Percentiles rank a stretch among this genome's conserved stretches.
Conservation (phyloP, 352 stramenopile genomes). For the Aphanomyces astaci region DNA sequence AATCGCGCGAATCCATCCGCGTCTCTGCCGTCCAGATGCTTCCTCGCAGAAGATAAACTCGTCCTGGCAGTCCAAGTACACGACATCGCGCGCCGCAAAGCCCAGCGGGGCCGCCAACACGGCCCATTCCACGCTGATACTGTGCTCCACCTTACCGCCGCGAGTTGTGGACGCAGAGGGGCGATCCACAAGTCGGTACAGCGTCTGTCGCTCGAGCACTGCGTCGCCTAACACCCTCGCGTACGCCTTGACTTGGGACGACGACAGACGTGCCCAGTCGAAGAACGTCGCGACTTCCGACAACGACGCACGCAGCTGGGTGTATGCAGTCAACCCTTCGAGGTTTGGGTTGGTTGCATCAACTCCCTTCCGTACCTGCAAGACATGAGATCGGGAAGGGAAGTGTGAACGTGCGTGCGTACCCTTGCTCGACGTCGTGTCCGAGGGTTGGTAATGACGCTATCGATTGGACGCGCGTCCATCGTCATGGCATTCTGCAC, state of each 20-base stretch:
- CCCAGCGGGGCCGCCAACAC: conserved; percentile 5
- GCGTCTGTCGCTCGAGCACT: conserved; percentile 4
- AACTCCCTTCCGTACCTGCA: conserved; percentile 6
- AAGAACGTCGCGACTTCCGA: conserved; percentile 11
- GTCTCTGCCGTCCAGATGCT: not conserved
- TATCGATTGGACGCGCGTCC: conserved; percentile 15
- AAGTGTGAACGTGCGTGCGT: not conserved
- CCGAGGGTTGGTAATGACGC: conserved; percentile 4
- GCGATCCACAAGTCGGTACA: conserved; percentile 20
- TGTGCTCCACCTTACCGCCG: not conserved
- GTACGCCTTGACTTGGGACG: not conserved
- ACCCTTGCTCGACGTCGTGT: conserved; percentile 11
- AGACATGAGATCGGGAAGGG: not conserved
- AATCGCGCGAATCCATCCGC: conserved; percentile 15
- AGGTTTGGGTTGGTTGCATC: conserved; percentile 3
- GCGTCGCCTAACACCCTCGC: conserved; percentile 6
- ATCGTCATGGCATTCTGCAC: conserved; percentile 21
- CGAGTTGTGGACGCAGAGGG: not conserved
- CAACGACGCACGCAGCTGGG: conserved; percentile 8
- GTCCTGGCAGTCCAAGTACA: conserved; percentile 20
- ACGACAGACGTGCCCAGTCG: not conserved
- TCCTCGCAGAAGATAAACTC: conserved; percentile 18
- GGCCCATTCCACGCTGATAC: conserved; percentile 17
- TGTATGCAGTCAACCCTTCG: conserved; percentile 16
- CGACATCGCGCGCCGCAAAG: conserved; percentile 7